Conservation (phyloP, 345 rosid genomes). For the Brassica cretica region DNA sequence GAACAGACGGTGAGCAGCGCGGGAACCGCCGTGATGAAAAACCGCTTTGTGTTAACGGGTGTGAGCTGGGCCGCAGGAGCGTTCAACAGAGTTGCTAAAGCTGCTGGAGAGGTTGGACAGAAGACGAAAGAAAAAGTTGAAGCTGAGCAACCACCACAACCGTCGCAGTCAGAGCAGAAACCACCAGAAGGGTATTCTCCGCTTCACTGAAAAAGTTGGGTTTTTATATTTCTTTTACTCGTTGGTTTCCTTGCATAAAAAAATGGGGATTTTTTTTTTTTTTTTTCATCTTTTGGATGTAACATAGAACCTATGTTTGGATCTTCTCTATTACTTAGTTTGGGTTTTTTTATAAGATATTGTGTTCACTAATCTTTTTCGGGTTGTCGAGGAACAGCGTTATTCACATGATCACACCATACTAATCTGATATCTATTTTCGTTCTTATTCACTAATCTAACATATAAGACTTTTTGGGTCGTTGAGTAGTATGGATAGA, state of each 20-base stretch:
- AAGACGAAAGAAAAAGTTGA: slow-evolving; percentile 75
- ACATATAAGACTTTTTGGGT: too few relatives aligned
- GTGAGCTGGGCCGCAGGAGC: slow-evolving; percentile 86
- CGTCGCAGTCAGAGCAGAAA: slow-evolving; percentile 26
- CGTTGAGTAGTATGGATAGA: too few relatives aligned
- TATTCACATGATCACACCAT: background rate
- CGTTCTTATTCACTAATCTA: too few relatives aligned
- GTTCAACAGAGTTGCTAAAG: slow-evolving; percentile 73
- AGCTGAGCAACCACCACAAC: slow-evolving; percentile 53
- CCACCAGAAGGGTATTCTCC: slow-evolving; percentile 50
- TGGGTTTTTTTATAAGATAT: background rate
- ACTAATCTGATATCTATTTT: background rate
- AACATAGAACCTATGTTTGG: background rate
- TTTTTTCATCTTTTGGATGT: slow-evolving; percentile 3
- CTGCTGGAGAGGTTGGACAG: slow-evolving; percentile 86
- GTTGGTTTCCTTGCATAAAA: slow-evolving; percentile 22
- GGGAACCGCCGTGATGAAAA: slow-evolving; percentile 82
- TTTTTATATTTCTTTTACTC: background rate
- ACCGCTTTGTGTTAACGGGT: slow-evolving; percentile 72
- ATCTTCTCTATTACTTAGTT: background rate
- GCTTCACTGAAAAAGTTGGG: slow-evolving; percentile 17
- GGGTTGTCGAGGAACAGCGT: background rate
- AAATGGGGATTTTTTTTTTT: background rate
- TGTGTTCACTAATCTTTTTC: background rate
- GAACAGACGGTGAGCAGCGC: slow-evolving; percentile 90